Base-by-base conservation (phyloP, 1,139 yeast genomes). In the Candida sanyaensis region DNA sequence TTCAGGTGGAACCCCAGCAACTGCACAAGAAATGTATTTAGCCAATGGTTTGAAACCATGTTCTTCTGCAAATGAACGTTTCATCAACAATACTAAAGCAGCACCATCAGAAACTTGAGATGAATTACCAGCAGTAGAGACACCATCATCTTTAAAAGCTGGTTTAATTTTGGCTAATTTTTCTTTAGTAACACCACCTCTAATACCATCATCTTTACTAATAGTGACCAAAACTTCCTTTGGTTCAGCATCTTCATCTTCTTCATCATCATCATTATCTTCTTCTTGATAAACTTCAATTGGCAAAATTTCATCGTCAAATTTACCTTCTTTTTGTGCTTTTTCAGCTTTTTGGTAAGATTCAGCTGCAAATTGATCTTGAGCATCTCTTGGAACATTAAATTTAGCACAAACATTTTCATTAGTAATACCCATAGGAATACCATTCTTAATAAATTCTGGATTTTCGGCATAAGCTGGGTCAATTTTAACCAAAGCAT, bases 391-490 rank as follows among this genome's bases (percentile, higher is more conserved):
- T 23, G 84, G 61, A 52, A 90, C 72, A 50, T 63, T 59, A 66
- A 78, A 86, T 61, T 78, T 78, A 39, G 69, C 68, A 40, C 60
- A 56, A 37, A 58, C 59, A 41, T 58, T 58, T 50, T 58, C 61
- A 39, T 55, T 55, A 23, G 62, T 57, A 88, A 84, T 83, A 41
- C 97, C 97, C 97, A 89, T 89, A 55, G 96, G 58, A 52, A 57
- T 58, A 40, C 53, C 53, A 43, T 68, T 68, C 45, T 62, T 58
- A 13, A 52, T 46, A 50, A 65, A 56, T 50, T 55, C 55, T 27
- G 52, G 51, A 28, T 63, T 56, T 10, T 51, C 38, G 17, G 56
- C 57, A 37, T 46, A 54, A 48, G 62, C 56, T 5, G 53, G 59
- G 41, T 60, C 59, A 36, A 62, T 57, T 27, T 63, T 54, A 39